Evolutionary conservation across 768 basidiomycete genomes (phyloP).

Genomic region (Piloderma croceum): DNA sequence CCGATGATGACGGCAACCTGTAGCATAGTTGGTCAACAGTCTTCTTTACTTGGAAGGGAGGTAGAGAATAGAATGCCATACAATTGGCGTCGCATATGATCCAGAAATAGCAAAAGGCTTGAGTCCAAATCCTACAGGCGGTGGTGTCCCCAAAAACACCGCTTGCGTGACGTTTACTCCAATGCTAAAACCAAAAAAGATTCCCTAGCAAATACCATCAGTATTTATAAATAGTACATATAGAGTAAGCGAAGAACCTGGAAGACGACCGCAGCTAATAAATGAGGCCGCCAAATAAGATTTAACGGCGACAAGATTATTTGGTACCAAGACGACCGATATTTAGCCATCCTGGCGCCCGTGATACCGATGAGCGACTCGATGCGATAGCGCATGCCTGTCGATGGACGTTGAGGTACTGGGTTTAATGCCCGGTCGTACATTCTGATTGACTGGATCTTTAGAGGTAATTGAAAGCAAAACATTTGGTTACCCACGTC

Average conservation of each 20-base stretch:
- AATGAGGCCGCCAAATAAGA: slow-evolving; percentile 48
- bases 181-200: slow-evolving; percentile 60
- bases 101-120: slow-evolving; percentile 35
- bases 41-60: neutral
- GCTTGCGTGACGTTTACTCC: slow-evolving; percentile 54
- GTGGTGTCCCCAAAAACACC: slow-evolving; percentile 44
- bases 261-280: slow-evolving; percentile 1
- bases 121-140: slow-evolving; percentile 45
- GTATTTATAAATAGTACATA: too few relatives aligned
- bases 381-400: slow-evolving; percentile 45
- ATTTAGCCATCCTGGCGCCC: slow-evolving; percentile 51
- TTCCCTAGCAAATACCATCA: slow-evolving; percentile 31
- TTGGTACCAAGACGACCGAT: slow-evolving; percentile 46
- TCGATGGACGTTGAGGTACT: slow-evolving; percentile 37
- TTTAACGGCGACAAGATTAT: slow-evolving; percentile 41
- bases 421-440: slow-evolving; percentile 56
- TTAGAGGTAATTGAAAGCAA: neutral
- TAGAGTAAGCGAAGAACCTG: neutral
- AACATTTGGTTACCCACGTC: slow-evolving; percentile 39
- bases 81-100: slow-evolving; percentile 41
- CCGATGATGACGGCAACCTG: slow-evolving; percentile 47
- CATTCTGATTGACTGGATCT: slow-evolving; percentile 31
- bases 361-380: slow-evolving; percentile 62
- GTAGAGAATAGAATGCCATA: slow-evolving; percentile 12
- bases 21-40: neutral